Base-by-base conservation (phyloP, 2,329 filamentous ascomycete genomes). In the Phialemoniopsis sp. region DNA sequence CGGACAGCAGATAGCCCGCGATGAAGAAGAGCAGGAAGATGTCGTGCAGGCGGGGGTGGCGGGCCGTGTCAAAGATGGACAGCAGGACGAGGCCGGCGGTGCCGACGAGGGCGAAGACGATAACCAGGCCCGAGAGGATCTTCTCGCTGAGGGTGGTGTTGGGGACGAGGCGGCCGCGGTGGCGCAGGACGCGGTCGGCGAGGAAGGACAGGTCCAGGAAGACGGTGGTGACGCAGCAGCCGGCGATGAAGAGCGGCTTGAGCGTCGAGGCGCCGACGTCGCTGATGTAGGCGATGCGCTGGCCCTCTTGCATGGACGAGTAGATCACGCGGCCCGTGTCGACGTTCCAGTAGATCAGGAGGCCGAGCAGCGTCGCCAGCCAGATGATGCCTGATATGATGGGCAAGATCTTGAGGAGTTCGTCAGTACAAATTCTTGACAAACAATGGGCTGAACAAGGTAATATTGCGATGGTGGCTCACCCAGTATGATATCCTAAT, bases 21-120 rank as follows among this genome's bases (percentile, higher is more conserved):
- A 96, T 88, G 61, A 98, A 98, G 37, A 96, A 63, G 1, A 78
- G 63, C 29, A 98, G 66, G 63, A 95, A 95, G 3, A 80, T 68
- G 53, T 88, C 72, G 58, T 98, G 93, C 42, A 86, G 58, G 2
- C 50, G 62, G 2, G 72, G 71, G 58, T 95, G 78, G 40, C 70
- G 67, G n/a, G 73, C 62, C 0, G 88, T 93, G 61, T 97, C 89
- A 60, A 94, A 96, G 50, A 95, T 82, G 46, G 83, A 82, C 31
- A 98, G 72, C 6, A 90, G 70, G 46, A 95, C 89, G 33, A 98
- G 65, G 4, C 91, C 91, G 1, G 73, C 72, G 0, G 87, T 89
- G 37, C 93, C 93, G 17, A 82, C 63, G 32, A 91, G 56, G 10
- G 89, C 86, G 45, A 82, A 80, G 21, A 81, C 32, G 35, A 90